Conservation (phyloP, 1,139 yeast species). For the Kluyveromyces sp. region DNA sequence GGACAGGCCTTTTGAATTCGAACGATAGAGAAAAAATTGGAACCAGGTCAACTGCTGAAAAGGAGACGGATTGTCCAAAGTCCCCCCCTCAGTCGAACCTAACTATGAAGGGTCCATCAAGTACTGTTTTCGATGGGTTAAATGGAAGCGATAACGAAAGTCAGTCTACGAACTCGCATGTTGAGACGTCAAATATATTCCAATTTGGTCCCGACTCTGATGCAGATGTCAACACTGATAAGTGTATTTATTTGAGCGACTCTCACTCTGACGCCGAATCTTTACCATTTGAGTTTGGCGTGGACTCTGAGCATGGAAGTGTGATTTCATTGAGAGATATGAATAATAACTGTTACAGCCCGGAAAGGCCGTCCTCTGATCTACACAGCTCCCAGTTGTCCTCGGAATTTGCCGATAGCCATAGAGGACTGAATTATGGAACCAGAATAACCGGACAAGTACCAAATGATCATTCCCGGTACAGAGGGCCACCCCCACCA, state of each 20-base stretch:
- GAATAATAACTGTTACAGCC: neutral
- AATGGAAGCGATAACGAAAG: conserved; percentile 3
- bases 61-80: no score
- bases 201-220: neutral
- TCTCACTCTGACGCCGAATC: conserved; percentile 23
- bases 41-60: neutral
- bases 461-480: neutral
- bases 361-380: neutral
- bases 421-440: neutral
- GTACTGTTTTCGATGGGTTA: conserved; percentile 3
- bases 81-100: neutral
- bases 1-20: neutral
- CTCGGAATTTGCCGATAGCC: neutral
- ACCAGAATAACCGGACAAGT: neutral
- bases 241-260: conserved; percentile 5
- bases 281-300: conserved; percentile 24
- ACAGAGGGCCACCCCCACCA: neutral
- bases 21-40: neutral
- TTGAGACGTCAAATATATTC: neutral
- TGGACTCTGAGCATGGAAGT: conserved; percentile 26
- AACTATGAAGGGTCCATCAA: neutral
- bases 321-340: conserved; percentile 18
- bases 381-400: neutral
- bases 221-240: conserved; percentile 1
- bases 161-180: neutral